Evolutionary conservation across 371 early-diverging fungal genomes (phyloP).

Genomic region (Mortierella sp.): DNA sequence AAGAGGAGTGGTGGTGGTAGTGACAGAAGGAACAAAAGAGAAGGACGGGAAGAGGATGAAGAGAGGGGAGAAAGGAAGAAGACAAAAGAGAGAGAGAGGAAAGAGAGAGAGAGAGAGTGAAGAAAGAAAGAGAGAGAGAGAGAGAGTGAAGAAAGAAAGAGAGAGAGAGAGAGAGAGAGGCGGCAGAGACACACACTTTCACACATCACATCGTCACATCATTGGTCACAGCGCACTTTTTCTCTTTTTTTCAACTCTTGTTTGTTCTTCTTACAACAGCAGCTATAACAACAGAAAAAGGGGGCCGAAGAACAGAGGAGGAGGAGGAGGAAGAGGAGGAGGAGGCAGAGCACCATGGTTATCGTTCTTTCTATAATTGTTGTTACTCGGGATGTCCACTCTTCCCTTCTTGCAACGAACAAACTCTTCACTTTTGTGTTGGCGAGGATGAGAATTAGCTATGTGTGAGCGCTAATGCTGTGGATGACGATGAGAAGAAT

Average conservation of each 20-base stretch:
- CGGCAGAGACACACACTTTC: not conserved
- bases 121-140: not conserved
- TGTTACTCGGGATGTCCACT: not conserved
- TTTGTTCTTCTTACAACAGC: not conserved
- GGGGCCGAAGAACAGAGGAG: conserved; percentile 1
- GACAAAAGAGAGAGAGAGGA: not conserved
- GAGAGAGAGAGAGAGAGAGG: not conserved
- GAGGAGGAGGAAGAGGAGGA: too few species aligned
- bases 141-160: not conserved
- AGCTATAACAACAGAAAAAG: not conserved
- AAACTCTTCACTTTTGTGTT: too few species aligned
- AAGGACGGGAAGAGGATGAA: not conserved
- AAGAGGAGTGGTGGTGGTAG: too few species aligned
- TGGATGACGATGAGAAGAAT: too few species aligned
- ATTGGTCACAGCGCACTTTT: not conserved
- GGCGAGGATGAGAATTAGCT: too few species aligned
- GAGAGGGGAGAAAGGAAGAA: not conserved
- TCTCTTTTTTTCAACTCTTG: not conserved
- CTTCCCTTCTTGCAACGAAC: too few species aligned
- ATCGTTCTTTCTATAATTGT: too few species aligned
- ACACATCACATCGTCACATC: too few species aligned
- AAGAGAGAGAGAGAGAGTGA: not conserved
- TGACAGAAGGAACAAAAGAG: not conserved
- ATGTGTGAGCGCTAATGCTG: too few species aligned
- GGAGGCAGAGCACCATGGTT: too few species aligned